phyloP scores from a whole-genome alignment of 139 green algal genomes.

The Chlorella vulgaris region DNA sequence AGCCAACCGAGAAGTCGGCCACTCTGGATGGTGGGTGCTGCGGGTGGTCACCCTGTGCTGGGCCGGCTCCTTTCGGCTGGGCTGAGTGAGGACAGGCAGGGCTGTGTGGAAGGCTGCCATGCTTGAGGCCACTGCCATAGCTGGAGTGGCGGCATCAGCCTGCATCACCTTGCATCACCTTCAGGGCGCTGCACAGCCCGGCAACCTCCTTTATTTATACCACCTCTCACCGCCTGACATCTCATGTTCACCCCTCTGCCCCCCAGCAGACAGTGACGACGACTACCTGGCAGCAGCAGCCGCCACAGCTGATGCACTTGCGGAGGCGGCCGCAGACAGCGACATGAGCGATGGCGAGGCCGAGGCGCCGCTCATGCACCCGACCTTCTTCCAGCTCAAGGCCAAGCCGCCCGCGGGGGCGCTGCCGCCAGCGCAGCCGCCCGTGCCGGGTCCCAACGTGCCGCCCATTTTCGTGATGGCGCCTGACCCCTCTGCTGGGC shows the following conservation, averaged over 20 bases:
- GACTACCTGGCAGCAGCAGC: conserved; percentile 11
- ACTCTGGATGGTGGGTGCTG: conserved; percentile 6
- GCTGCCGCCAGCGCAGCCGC: conserved; percentile 3
- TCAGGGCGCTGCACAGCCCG: too few species aligned
- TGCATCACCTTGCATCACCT: too few species aligned
- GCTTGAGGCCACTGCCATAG: too few species aligned
- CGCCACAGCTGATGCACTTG: not conserved
- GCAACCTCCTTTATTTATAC: not conserved
- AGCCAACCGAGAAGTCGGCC: conserved; percentile 26
- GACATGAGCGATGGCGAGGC: not conserved
- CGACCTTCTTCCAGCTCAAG: conserved; percentile 9
- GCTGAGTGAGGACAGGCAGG: too few species aligned
- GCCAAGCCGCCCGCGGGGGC: not conserved
- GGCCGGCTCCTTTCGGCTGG: too few species aligned
- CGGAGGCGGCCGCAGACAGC: conserved; percentile 12
- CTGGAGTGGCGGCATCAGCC: too few species aligned
- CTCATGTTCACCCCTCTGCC: not conserved
- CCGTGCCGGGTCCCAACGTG: not conserved
- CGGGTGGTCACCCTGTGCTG: too few species aligned
- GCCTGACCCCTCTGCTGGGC: conserved; percentile 5
- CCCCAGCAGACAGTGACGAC: conserved; percentile 8
- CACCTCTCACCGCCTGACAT: not conserved
- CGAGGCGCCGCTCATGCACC: conserved; percentile 7
- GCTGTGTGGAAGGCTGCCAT: too few species aligned
- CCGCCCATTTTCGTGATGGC: conserved; percentile 55